Conservation (phyloP, 305 asterid genomes). For the Euphrasia arctica region DNA sequence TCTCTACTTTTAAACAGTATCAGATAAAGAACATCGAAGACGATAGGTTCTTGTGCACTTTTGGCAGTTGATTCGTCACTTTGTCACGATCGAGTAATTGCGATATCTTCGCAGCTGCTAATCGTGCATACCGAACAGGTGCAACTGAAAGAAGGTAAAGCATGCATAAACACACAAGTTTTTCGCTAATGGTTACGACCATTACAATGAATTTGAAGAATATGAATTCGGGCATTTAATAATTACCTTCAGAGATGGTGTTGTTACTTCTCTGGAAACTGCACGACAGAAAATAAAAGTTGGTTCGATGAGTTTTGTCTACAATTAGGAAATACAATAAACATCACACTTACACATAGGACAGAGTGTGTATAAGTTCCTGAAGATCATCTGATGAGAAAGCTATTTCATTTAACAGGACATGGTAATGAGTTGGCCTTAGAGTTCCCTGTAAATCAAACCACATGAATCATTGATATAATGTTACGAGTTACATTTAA, state of each 20-base stretch:
- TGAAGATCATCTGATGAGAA: constrained; percentile 45
- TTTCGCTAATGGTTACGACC: neutral
- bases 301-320: neutral
- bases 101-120: constrained; percentile 44
- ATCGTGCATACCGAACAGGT: constrained; percentile 46
- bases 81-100: constrained; percentile 31
- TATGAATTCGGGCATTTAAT: neutral
- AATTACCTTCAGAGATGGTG: constrained; percentile 49
- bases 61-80: constrained; percentile 33
- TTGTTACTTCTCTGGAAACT: constrained; percentile 51
- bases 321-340: neutral
- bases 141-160: constrained; percentile 37
- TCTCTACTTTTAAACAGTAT: neutral
- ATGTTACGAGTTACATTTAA: too few species aligned
- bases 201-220: constrained; percentile 1
- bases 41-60: constrained; percentile 40
- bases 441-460: constrained; percentile 40
- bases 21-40: constrained; percentile 49
- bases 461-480: neutral
- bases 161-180: neutral
- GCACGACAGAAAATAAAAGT: neutral
- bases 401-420: constrained; percentile 42
- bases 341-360: constrained; percentile 36
- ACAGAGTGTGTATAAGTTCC: constrained; percentile 43
- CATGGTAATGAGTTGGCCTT: constrained; percentile 44